A percentile compares a stretch with the other conserved stretches of the same genome.
These are phyloP conservation scores for Podaxis sp. DNA, from an alignment of 768 basidiomycete species.

Conservation along the genomic window DNA sequence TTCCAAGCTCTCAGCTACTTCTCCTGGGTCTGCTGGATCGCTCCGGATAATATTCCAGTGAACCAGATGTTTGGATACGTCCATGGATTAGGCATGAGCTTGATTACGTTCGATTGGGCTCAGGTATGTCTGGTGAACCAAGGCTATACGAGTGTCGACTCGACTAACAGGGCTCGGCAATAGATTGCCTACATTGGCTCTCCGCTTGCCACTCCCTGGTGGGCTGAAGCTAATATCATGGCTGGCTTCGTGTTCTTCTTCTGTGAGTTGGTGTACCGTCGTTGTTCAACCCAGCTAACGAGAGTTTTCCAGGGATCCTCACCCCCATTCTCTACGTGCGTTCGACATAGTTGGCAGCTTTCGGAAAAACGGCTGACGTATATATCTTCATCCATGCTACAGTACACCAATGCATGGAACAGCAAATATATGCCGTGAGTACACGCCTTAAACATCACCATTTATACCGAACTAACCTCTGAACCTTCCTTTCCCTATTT, in stretches of 20 bases:
- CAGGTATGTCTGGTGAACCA: conserved; percentile 41
- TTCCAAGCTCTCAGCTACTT: conserved; percentile 66
- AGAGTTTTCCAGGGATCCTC: conserved; percentile 43
- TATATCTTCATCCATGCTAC: not conserved
- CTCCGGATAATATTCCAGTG: conserved; percentile 61
- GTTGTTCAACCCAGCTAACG: not conserved
- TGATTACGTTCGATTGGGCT: conserved; percentile 82
- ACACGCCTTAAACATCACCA: not conserved
- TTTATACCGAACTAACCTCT: not conserved
- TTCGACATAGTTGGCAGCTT: conserved; percentile 12
- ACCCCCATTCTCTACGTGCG: conserved; percentile 57
- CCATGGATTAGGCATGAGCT: conserved; percentile 64
- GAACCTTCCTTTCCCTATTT: not conserved
- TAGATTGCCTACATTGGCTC: conserved; percentile 64
- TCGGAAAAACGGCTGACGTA: not conserved
- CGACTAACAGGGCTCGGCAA: conserved; percentile 6
- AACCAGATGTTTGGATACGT: conserved; percentile 76
- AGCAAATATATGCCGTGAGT: conserved; percentile 54
- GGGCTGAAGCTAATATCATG: conserved; percentile 73
- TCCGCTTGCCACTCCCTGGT: conserved; percentile 80
- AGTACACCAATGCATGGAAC: conserved; percentile 67
- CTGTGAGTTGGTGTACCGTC: conserved; percentile 34
- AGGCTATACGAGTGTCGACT: not conserved
- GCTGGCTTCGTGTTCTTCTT: conserved; percentile 66
- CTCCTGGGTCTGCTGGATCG: conserved; percentile 64